phyloP scores from a whole-genome alignment of 257 asterid genomes.

The Coffea canephora region DNA sequence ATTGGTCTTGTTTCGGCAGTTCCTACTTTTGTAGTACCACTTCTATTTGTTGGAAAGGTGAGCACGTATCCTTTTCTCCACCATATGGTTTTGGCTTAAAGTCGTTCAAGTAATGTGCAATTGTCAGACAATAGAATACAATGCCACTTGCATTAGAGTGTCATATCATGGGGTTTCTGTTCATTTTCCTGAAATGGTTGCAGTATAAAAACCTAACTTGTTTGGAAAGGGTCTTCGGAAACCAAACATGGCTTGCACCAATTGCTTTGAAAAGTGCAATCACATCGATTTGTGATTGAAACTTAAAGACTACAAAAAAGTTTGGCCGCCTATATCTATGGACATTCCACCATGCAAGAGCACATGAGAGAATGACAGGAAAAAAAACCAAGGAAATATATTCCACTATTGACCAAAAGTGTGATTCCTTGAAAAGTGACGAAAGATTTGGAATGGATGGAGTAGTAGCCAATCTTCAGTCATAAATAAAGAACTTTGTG shows the following conservation, averaged over 20 bases:
- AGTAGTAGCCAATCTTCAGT: background rate
- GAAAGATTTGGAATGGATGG: too few relatives aligned
- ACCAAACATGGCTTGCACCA: too few relatives aligned
- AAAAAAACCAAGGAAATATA: too few relatives aligned
- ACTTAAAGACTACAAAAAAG: too few relatives aligned
- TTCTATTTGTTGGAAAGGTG: conserved; percentile 28
- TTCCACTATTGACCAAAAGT: too few relatives aligned
- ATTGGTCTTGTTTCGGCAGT: conserved; percentile 32
- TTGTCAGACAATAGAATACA: background rate
- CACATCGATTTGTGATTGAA: too few relatives aligned
- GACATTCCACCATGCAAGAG: too few relatives aligned
- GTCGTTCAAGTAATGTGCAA: background rate
- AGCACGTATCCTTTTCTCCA: conserved; percentile 1
- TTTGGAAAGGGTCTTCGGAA: too few relatives aligned
- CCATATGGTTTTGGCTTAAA: background rate
- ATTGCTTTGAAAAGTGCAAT: too few relatives aligned
- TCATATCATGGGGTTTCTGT: background rate
- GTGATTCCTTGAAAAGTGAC: too few relatives aligned
- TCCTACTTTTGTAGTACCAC: conserved; percentile 25
- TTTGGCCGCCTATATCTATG: too few relatives aligned
- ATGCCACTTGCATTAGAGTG: background rate
- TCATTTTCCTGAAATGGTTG: background rate
- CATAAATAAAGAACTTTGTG: background rate
- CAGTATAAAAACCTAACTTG: background rate
- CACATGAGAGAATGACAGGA: too few relatives aligned